Evolutionary conservation across 1,284 basidiomycete genomes (phyloP).

Genomic region (Ganoderma multipileum): DNA sequence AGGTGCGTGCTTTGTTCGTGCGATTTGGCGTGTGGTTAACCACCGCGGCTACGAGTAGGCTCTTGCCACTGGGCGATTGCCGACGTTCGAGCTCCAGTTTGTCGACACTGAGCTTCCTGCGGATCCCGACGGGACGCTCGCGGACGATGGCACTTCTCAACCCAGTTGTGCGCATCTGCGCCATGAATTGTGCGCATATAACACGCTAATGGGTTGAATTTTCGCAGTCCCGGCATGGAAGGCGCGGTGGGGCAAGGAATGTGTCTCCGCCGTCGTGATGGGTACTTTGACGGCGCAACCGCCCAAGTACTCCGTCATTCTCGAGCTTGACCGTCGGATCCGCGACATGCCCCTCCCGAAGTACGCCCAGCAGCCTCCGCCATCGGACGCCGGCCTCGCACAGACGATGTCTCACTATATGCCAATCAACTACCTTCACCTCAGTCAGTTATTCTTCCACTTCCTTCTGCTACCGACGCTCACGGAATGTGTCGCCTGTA

Average conservation of each 20-base stretch:
- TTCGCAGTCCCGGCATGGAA: constrained; percentile 76
- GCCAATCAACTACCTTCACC: constrained; percentile 64
- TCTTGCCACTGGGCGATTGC: constrained; percentile 39
- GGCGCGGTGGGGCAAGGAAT: constrained; percentile 72
- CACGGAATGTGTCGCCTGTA: constrained; percentile 6
- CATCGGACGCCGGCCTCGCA: constrained; percentile 51
- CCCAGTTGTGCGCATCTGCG: constrained; percentile 35
- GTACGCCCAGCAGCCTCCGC: constrained; percentile 38
- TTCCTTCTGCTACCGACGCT: background rate
- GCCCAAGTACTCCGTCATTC: constrained; percentile 51
- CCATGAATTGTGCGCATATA: background rate
- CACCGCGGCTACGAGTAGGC: constrained; percentile 24
- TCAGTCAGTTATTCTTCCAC: constrained; percentile 51
- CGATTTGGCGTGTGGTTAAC: background rate
- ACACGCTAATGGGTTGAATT: background rate
- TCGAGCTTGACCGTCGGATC: constrained; percentile 41
- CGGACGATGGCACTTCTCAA: constrained; percentile 37
- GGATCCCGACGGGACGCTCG: constrained; percentile 37
- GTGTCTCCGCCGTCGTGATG: constrained; percentile 69
- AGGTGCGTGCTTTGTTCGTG: constrained; percentile 36
- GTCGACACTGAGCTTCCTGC: constrained; percentile 41
- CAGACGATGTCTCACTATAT: constrained; percentile 61
- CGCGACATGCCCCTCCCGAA: constrained; percentile 43
- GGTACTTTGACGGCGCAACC: constrained; percentile 68
- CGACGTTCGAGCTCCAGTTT: constrained; percentile 39